A percentile compares a stretch with the other conserved stretches of the same genome.
Evolutionary conservation across 371 early-diverging fungal species (phyloP).

Genomic region (Umbelopsis sp.): DNA sequence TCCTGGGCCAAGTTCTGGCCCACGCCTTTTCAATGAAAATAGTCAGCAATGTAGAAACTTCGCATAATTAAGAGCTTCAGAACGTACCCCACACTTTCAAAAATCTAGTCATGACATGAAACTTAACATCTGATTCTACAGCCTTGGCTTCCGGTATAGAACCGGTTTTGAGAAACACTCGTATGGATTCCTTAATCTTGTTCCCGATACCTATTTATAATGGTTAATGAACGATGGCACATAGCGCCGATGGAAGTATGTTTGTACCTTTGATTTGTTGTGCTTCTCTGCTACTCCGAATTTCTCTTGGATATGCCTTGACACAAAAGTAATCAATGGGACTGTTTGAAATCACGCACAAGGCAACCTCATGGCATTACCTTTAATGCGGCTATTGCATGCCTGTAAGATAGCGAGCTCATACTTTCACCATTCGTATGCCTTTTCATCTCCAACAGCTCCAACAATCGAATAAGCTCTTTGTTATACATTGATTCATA

Average conservation of each 20-base stretch:
- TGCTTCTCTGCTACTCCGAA: conserved; percentile 46
- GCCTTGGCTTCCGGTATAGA: conserved; percentile 48
- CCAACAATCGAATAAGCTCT: conserved; percentile 38
- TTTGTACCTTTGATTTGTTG: conserved; percentile 44
- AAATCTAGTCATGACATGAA: conserved; percentile 36
- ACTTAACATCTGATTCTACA: conserved; percentile 32
- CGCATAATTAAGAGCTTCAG: no score
- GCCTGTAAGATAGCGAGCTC: conserved; percentile 49
- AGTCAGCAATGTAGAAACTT: background rate
- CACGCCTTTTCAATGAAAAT: background rate
- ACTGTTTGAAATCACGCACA: background rate
- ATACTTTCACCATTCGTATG: conserved; percentile 38
- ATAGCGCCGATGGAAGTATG: background rate
- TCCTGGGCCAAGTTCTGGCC: conserved; percentile 34
- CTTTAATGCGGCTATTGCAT: conserved; percentile 54
- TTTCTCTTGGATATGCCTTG: conserved; percentile 52
- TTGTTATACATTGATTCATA: conserved; percentile 38
- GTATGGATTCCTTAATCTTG: conserved; percentile 45
- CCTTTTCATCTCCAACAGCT: conserved; percentile 43
- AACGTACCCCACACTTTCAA: conserved; percentile 45
- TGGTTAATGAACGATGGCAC: no score
- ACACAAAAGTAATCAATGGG: background rate
- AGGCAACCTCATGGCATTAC: conserved; percentile 25
- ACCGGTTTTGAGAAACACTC: conserved; percentile 39
- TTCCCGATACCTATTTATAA: conserved; percentile 41